Evolutionary conservation across 2,329 filamentous ascomycete genomes (phyloP), one percentile per base, ranked within the genome.

Genomic region (Fusarium sp.): DNA sequence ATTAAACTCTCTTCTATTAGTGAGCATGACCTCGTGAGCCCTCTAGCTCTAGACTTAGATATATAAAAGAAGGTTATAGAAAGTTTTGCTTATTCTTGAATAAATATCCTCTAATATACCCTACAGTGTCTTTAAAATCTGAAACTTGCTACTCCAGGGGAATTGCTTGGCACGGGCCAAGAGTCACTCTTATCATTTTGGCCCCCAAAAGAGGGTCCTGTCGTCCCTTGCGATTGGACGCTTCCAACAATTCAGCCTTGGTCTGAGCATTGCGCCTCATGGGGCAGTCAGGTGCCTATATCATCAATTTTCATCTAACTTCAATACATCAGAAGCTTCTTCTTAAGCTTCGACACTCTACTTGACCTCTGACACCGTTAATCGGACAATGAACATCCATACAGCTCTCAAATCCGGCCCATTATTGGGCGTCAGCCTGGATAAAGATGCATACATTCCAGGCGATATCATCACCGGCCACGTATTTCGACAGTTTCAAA

Each of bases 381-480:
- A 55, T 18, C 15, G 18, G 26, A 6, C 9, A 6, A 58, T 58
- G 42, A 18, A 26, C 3, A 32, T 58, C 12, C 28, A 50, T 3
- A 58, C 32, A 38, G 2, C 44, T 3, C 11, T 28, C 6, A n/a
- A 14, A 28, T 70, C 42, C 13, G 45, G 15, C n/a, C n/a, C 30
- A 6, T 39, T 14, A 2, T 26, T 76, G 5, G 69, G 64, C 6
- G 75, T 77, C 20, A 60, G 47, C 24, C 67, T 77, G 30, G 36
- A 69, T 7, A 20, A 18, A 15, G 35, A 38, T 26, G 3, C 24
- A 0, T 75, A 70, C 10, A 30, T 63, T 5, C 75, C 78, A 12
- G 81, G 81, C 18, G 78, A 80, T 39, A 72, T 68, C 42, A 71
- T 82, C 39, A 64, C 67, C 4, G 81, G 81, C 9, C 73, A 56